Percentiles rank a stretch among this genome's conserved stretches.
Conservation (phyloP, 768 basidiomycete species). For the Agaricus blazei region DNA sequence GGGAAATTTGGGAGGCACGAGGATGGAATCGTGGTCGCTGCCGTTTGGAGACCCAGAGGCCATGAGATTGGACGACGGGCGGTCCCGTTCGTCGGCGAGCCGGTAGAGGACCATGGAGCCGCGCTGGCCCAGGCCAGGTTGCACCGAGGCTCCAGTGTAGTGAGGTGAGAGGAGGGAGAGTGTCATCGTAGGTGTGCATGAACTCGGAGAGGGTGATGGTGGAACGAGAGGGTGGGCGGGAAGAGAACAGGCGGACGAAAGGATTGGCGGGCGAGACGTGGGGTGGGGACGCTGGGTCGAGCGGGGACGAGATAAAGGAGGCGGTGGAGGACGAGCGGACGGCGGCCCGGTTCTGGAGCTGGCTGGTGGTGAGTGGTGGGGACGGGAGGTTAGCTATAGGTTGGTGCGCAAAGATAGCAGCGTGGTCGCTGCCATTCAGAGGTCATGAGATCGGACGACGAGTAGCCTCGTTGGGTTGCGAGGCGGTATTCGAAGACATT, state of each 20-base stretch:
- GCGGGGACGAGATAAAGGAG: slow-evolving; percentile 45
- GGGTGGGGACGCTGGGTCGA: slow-evolving; percentile 36
- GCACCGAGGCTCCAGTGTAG: slow-evolving; percentile 17
- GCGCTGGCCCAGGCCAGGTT: slow-evolving; percentile 20
- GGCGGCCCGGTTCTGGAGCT: slow-evolving; percentile 5
- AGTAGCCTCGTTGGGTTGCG: too few relatives aligned
- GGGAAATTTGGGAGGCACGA: slow-evolving; percentile 27
- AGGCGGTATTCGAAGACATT: too few relatives aligned
- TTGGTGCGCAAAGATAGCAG: too few relatives aligned
- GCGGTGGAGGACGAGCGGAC: slow-evolving; percentile 6
- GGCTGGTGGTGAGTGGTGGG: slow-evolving; percentile 3
- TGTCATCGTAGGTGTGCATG: background rate
- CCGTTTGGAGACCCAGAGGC: background rate
- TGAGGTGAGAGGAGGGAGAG: background rate
- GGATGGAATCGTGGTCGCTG: slow-evolving; percentile 20
- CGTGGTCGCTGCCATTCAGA: too few relatives aligned
- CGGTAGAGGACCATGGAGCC: slow-evolving; percentile 70
- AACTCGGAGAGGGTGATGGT: slow-evolving; percentile 6
- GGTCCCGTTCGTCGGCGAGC: slow-evolving; percentile 35
- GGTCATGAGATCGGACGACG: too few relatives aligned
- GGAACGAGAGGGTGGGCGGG: slow-evolving; percentile 2
- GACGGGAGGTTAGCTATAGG: background rate
- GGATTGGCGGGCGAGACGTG: slow-evolving; percentile 9
- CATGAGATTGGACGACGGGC: background rate
- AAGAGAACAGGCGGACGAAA: slow-evolving; percentile 12